Base-by-base conservation (phyloP, 495 filamentous ascomycete species). In the Talaromyces adpressus region DNA sequence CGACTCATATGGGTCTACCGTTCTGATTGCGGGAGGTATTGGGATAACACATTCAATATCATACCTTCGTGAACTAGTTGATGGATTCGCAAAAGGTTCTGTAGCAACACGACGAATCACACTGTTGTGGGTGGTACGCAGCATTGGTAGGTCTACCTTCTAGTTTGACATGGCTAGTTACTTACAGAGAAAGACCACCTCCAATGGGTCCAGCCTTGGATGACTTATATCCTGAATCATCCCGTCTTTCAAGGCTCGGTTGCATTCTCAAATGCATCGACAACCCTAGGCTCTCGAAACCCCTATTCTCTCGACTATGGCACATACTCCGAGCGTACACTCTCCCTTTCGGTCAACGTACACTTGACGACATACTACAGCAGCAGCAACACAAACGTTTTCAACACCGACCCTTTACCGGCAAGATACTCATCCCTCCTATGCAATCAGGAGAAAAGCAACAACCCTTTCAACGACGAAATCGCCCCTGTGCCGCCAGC, bases 31-130 rank as follows among this genome's bases (percentile, higher is more conserved):
- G 11, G 83, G 81, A 1, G 84, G 84, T 36, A 83, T 86, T 63
- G 84, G 84, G 14, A 85, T 86, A 64, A 86, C 84, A 7, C 83
- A 86, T 67, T 79, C 82, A 53, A 78, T 84, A 69, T 79, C 77
- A 12, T 83, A 84, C 66, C 49, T 85, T 34, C 78, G 79, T 61
- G 75, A 82, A 61, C 77, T 85, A 7, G 64, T 85, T 25, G 64
- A 69, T 9, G 78, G 74, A 5, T 78, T 78, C 58, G 66, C 72
- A 30, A 62, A 68, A 22, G 71, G 74, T 30, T 77, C 75, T 18
- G 73, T 72, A 4, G 76, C 77, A 6, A 80, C 79, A 12, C 80
- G 79, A 2, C 76, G 70, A 14, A 72, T 79, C 0, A 74, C 64
- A 29, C 64, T 80, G 14, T 64, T 79, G 0, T 79, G 77, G 78